Conservation (phyloP, 305 asterid species). For the Caryopteris hybrid region DNA sequence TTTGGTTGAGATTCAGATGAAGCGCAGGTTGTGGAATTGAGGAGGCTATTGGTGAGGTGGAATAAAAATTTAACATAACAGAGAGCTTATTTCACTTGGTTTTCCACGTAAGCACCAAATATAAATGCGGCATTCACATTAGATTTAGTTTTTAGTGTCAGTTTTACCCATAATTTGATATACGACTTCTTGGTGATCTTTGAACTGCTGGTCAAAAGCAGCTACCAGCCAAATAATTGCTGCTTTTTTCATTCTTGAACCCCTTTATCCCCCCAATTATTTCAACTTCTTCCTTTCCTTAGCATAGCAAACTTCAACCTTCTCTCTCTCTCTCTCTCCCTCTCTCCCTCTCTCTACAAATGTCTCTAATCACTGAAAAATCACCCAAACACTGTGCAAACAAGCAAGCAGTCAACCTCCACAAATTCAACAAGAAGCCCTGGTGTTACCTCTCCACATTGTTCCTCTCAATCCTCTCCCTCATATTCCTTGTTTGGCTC, state of each 20-base stretch:
- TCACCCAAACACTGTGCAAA: conserved; percentile 88
- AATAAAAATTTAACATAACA: no score
- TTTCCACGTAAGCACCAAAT: no score
- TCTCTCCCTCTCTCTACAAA: conserved; percentile 23
- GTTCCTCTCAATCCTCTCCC: conserved; percentile 52
- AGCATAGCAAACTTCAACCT: conserved; percentile 19
- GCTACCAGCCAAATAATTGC: conserved; percentile 31
- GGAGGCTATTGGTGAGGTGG: no score
- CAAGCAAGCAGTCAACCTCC: conserved; percentile 31
- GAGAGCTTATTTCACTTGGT: no score
- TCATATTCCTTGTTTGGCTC: conserved; percentile 69
- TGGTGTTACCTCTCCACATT: conserved; percentile 43
- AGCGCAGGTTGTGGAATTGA: no score
- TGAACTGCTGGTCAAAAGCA: conserved; percentile 36
- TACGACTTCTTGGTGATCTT: no score
- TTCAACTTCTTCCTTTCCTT: conserved; percentile 27
- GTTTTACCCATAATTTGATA: no score
- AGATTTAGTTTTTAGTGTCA: no score
- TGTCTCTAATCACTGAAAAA: conserved; percentile 61
- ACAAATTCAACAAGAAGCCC: conserved; percentile 51
- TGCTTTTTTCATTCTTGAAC: conserved; percentile 13
- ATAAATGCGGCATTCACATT: no score
- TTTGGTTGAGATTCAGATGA: no score
- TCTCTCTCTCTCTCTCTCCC: conserved; percentile 4
- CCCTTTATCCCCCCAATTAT: conserved; percentile 33